These are phyloP conservation scores for Agaricus sinodeliciosus DNA, from an alignment of 768 basidiomycete species.

Conservation along the genomic window DNA sequence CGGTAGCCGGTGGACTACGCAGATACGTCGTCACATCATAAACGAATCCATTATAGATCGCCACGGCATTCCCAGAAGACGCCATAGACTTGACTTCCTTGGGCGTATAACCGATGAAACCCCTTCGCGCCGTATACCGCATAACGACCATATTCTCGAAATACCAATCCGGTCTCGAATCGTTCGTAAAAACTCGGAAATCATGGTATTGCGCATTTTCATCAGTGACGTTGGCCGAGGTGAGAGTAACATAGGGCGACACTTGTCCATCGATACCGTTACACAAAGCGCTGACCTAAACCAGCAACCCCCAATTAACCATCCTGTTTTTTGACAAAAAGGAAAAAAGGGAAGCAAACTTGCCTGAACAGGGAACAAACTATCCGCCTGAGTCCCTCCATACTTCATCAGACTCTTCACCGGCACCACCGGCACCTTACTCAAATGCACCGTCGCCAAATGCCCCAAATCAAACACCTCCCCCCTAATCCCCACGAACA, in stretches of 20 bases:
- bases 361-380: constrained; percentile 93
- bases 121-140: constrained; percentile 84
- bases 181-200: constrained; percentile 84
- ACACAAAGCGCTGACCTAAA: constrained; percentile 86
- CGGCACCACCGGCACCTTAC: constrained; percentile 67
- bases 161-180: constrained; percentile 97
- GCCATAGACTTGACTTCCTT: constrained; percentile 71
- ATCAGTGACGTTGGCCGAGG: constrained; percentile 72
- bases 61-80: constrained; percentile 54
- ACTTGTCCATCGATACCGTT: constrained; percentile 77
- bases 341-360: constrained; percentile 12
- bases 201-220: constrained; percentile 85
- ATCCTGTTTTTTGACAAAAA: neutral
- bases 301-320: constrained; percentile 2
- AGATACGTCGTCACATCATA: constrained; percentile 88
- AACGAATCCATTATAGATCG: constrained; percentile 79
- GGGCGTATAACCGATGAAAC: constrained; percentile 82
- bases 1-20: constrained; percentile 53
- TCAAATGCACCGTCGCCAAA: constrained; percentile 60
- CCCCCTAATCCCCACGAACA: constrained; percentile 80
- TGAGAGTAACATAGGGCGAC: constrained; percentile 77
- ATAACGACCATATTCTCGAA: constrained; percentile 90
- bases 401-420: constrained; percentile 73
- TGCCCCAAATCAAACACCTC: constrained; percentile 87
- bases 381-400: constrained; percentile 67